These are phyloP conservation scores for Phytophthora hybrid DNA, from an alignment of 352 stramenopile genomes.

Conservation along the genomic window DNA sequence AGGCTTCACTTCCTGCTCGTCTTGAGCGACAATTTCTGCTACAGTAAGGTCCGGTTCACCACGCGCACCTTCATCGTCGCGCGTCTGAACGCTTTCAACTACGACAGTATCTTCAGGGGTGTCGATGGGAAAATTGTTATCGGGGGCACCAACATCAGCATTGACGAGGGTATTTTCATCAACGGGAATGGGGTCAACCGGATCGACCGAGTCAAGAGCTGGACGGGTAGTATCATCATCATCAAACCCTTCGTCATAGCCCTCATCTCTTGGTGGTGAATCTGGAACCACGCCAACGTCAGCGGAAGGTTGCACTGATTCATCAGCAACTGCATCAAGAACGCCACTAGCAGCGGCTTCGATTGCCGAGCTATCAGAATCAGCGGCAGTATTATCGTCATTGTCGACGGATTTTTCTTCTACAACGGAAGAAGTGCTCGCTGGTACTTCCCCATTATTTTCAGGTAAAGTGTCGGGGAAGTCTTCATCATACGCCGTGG, in stretches of 20 bases:
- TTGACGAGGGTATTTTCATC: not conserved
- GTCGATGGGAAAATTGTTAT: slow-evolving; percentile 6
- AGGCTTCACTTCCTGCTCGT: not conserved
- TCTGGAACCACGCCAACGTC: not conserved
- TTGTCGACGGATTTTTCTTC: not conserved
- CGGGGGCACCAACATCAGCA: not conserved
- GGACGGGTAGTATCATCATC: slow-evolving; percentile 23
- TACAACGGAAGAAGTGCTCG: not conserved
- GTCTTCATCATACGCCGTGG: slow-evolving; percentile 23
- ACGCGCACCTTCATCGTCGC: slow-evolving; percentile 4
- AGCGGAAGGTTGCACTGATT: not conserved
- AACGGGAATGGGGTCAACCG: not conserved
- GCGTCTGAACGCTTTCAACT: not conserved
- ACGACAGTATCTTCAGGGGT: not conserved
- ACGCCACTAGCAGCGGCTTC: not conserved
- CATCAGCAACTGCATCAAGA: not conserved
- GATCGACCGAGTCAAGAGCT: slow-evolving; percentile 1
- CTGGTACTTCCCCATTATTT: slow-evolving; percentile 3
- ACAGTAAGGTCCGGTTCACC: not conserved
- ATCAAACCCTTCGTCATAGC: slow-evolving; percentile 45
- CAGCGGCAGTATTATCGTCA: not conserved
- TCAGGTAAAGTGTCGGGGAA: slow-evolving; percentile 12
- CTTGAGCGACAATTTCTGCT: not conserved
- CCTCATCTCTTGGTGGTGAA: slow-evolving; percentile 18
- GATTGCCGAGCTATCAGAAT: slow-evolving; percentile 1